Conservation (phyloP, 2,329 filamentous ascomycete species). For the Aspergillus ruber region DNA sequence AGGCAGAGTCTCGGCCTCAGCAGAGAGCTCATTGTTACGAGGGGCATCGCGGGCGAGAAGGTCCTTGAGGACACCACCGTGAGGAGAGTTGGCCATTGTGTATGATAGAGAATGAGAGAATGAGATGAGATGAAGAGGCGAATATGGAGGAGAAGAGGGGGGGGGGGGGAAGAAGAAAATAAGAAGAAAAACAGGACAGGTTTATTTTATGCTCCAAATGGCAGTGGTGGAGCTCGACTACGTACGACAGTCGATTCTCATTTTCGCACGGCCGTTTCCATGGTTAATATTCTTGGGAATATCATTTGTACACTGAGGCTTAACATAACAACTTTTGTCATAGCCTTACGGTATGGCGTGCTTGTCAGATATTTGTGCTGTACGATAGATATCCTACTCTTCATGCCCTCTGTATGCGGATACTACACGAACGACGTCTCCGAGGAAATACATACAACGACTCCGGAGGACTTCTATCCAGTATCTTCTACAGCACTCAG, state of each 20-base stretch:
- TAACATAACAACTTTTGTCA: too few species aligned
- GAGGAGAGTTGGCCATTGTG: constrained; percentile 54
- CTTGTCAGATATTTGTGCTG: too few species aligned
- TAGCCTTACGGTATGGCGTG: too few species aligned
- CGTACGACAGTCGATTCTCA: constrained; percentile 5
- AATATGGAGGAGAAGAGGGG: constrained; percentile 4
- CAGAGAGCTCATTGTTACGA: constrained; percentile 68
- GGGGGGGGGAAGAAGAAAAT: constrained; percentile 2
- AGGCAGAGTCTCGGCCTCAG: constrained; percentile 80
- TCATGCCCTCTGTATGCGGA: neutral
- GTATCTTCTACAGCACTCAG: neutral
- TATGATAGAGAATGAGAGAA: constrained; percentile 5
- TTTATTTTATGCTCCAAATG: constrained; percentile 1
- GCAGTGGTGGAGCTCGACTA: constrained; percentile 9
- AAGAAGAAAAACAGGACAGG: constrained; percentile 5
- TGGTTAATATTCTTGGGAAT: too few species aligned
- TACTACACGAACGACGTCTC: too few species aligned
- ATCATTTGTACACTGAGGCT: too few species aligned
- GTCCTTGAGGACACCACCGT: constrained; percentile 96
- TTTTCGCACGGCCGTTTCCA: constrained; percentile 1
- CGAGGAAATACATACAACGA: neutral
- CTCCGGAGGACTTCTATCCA: neutral
- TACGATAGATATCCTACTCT: neutral
- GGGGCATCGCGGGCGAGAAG: constrained; percentile 87
- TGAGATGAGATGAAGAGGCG: constrained; percentile 2